Conservation (phyloP, 371 early-diverging fungal genomes). For the Choanephora cucurbitarum region DNA sequence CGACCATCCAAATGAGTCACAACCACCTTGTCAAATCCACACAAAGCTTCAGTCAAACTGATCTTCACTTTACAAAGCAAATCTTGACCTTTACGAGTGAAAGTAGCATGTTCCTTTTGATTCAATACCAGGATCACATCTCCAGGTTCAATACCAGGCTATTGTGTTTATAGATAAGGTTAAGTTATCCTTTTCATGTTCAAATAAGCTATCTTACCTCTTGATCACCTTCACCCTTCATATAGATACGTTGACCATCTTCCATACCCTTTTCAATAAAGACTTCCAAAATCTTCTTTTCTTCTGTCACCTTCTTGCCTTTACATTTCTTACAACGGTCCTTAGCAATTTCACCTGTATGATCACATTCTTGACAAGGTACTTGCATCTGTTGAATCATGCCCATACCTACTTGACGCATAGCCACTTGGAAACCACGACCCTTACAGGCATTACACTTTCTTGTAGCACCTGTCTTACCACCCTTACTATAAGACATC, state of each 20-base stretch:
- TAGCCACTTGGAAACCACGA: constrained; percentile 84
- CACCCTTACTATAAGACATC: constrained; percentile 73
- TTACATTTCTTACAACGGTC: constrained; percentile 88
- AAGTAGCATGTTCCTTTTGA: constrained; percentile 79
- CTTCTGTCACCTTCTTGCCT: constrained; percentile 78
- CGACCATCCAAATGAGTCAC: constrained; percentile 92
- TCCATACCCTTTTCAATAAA: constrained; percentile 92
- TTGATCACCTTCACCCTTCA: constrained; percentile 87
- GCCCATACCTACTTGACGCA: constrained; percentile 93
- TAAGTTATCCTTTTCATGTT: background rate
- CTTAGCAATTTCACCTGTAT: constrained; percentile 56
- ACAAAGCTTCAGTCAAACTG: constrained; percentile 88
- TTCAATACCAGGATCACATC: constrained; percentile 86
- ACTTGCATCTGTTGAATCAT: constrained; percentile 97
- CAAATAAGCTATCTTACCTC: constrained; percentile 3
- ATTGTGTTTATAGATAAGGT: no score
- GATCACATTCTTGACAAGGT: constrained; percentile 29
- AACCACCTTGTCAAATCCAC: constrained; percentile 84
- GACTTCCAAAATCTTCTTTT: constrained; percentile 89
- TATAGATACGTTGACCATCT: constrained; percentile 86
- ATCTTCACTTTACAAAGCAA: constrained; percentile 77
- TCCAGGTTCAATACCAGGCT: constrained; percentile 80
- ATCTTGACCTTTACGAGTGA: constrained; percentile 80
- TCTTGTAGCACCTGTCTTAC: constrained; percentile 71
- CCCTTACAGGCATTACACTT: constrained; percentile 88